Conservation (phyloP, 2,329 filamentous ascomycete genomes). For the Aureobasidium sp. region DNA sequence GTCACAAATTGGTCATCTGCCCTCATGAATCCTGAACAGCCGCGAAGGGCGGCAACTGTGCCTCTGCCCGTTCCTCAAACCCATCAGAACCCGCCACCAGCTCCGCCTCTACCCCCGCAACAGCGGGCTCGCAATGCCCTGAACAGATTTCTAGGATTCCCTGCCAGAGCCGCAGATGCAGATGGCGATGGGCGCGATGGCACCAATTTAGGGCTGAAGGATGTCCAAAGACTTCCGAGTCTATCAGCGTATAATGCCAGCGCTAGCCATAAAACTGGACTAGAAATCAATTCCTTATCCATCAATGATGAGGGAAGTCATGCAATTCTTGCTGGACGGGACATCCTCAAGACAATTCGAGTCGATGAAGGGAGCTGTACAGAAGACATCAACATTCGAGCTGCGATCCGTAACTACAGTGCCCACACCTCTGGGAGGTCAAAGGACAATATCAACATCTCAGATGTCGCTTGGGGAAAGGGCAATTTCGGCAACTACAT, state of each 20-base stretch:
- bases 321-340: conserved; percentile 57
- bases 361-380: conserved; percentile 50
- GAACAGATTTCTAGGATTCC: conserved; percentile 49
- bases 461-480: conserved; percentile 63
- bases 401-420: conserved; percentile 47
- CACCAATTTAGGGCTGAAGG: conserved; percentile 20
- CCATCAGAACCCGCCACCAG: conserved; percentile 16
- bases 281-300: conserved; percentile 56
- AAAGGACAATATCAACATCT: conserved; percentile 51
- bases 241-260: conserved; percentile 40
- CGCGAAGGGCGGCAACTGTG: conserved; percentile 14
- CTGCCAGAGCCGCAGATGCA: conserved; percentile 40
- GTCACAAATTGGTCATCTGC: background rate
- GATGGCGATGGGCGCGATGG: conserved; percentile 33
- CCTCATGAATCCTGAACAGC: conserved; percentile 11
- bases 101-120: conserved; percentile 18
- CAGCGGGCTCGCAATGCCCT: conserved; percentile 29
- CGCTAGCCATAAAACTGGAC: conserved; percentile 56
- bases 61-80: conserved; percentile 13
- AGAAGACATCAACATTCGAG: conserved; percentile 58
- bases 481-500: conserved; percentile 53
- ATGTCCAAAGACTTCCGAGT: conserved; percentile 14
- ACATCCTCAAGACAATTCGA: conserved; percentile 59
- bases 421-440: conserved; percentile 15
- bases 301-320: conserved; percentile 57